A percentile compares a stretch with the other conserved stretches of the same genome.
Evolutionary conservation across 73 alveolate species (phyloP).

Genomic region (Paraurostyla sp.): DNA sequence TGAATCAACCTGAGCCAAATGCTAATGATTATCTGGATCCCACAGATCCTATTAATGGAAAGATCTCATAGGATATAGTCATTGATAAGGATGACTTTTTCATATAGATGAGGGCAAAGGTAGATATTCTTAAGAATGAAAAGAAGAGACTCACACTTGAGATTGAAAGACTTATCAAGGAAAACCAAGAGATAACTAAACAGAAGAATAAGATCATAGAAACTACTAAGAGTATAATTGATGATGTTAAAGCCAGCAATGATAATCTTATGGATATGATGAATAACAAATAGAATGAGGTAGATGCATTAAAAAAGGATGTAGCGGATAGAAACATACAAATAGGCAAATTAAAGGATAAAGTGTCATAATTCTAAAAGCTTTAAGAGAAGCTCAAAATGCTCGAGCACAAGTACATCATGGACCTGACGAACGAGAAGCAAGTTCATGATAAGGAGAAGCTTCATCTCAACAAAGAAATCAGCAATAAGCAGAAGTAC

Average conservation of each 20-base stretch:
- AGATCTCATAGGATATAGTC: not conserved
- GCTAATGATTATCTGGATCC: not conserved
- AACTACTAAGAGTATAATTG: conserved; percentile 2
- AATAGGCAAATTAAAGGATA: not conserved
- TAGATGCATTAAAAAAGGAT: conserved; percentile 23
- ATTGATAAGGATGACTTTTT: conserved; percentile 35
- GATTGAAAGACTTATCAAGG: conserved; percentile 9
- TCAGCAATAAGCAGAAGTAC: not conserved
- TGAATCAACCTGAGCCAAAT: not conserved
- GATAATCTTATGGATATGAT: conserved; percentile 19
- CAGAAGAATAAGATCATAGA: conserved; percentile 12
- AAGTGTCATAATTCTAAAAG: not conserved
- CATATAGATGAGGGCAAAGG: not conserved
- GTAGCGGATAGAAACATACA: not conserved
- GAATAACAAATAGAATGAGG: conserved; percentile 7
- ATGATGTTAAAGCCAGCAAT: conserved; percentile 31
- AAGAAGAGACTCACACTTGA: not conserved
- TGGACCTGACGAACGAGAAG: conserved; percentile 4
- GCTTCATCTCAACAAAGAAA: not conserved
- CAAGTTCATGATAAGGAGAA: conserved; percentile 15
- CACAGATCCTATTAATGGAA: not conserved
- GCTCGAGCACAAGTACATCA: conserved; percentile 27
- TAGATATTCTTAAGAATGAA: conserved; percentile 19
- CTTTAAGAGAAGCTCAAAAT: not conserved
- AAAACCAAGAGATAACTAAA: not conserved